Base-by-base conservation (phyloP, 2,329 filamentous ascomycete species). In the Neonectria faginata region DNA sequence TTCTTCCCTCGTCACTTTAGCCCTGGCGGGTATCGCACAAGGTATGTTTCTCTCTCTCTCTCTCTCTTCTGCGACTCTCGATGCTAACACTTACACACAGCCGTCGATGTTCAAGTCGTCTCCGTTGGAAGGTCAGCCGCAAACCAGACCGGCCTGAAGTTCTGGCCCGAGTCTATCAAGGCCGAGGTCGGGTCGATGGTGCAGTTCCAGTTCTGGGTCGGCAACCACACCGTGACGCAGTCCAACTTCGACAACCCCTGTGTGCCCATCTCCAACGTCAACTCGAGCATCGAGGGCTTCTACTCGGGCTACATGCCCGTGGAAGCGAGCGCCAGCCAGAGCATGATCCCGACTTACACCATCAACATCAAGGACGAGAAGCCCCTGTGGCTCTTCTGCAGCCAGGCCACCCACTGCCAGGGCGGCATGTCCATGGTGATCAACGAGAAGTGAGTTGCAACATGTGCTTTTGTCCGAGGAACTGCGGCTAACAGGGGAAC, bases 341-440 rank as follows among this genome's bases (percentile, higher is more conserved):
- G 82, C 70, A 79, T 82, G 76, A 84, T 89, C 65, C 87, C 91
- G 29, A 89, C 89, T 58, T 96, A 89, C 80, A 93, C 90, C 63
- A 82, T 95, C 73, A 85, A 84, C 77, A 81, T 96, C 77, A 90
- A 89, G 74, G 84, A 88, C 78, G 87, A 85, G 48, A 90, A 85
- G 60, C 92, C 92, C 31, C 83, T 94, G 69, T 96, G 92, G 92
- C 81, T 92, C 69, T 95, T 91, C 84, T 95, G 92, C 81, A 89
- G 88, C 31, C 90, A 93, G 78, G 88, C 77, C 50, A 87, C 84
- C 74, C 92, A 96, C 81, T 96, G 92, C 79, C 87, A 93, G 78
- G 80, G 76, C 52, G 91, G 91, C 66, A 94, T 94, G 90, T 85
- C 86, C 62, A 90, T 92, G 82, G 91, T 92, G 33, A 89, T 94